Evolutionary conservation across 176 grass and related monocot species (phyloP), one percentile per base, ranked within the genome.

Genomic region (Phoenix roebelenii): DNA sequence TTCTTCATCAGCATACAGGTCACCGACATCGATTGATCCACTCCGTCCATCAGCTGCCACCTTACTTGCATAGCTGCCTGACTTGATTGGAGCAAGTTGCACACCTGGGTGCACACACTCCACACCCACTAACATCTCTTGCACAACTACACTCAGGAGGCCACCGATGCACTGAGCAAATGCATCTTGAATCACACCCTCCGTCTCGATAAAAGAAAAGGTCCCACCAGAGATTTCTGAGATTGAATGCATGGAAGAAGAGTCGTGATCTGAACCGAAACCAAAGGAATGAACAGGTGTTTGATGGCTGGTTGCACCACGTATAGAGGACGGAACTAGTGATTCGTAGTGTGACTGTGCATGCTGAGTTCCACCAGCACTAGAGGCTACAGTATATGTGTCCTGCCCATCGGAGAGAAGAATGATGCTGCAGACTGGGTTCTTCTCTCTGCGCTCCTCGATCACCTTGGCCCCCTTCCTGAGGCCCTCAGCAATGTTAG

Each of bases 111-210:
- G 65, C 22, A 35, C 20, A 5, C 29, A 82, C 1, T 58, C 6
- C 4, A 85, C 23, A 44, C 4, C 50, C 12, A 94, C 1, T 18
- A 62, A 64, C 15, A 64, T 60, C 4, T 81, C 71, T 58, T 80
- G 81, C 1, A 81, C 66, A 3, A 88, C 77, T 5, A 94, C 84
- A 18, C 80, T 82, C 52, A 94, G 77, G 3, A 93, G 62, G 0
- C 89, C 83, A 15, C 83, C 89, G 16, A 95, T 82, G 64, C 89
- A 94, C 64, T 94, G 89, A 48, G 89, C 89, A 32, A 94, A 88
- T 1, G 89, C 77, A 16, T 85, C 89, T 60, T 87, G 80, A 57
- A 94, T 84, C 58, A 75, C 77, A 0, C 55, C 69, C 56, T 83
- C 68, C 30, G 84, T 58, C 63, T 85, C 84, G 57, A 94, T 79